Percentiles rank a stretch among this genome's conserved stretches.
These are phyloP conservation scores for Cunninghamia lanceolata DNA, from an alignment of 75 land plant species.

Conservation along the genomic window DNA sequence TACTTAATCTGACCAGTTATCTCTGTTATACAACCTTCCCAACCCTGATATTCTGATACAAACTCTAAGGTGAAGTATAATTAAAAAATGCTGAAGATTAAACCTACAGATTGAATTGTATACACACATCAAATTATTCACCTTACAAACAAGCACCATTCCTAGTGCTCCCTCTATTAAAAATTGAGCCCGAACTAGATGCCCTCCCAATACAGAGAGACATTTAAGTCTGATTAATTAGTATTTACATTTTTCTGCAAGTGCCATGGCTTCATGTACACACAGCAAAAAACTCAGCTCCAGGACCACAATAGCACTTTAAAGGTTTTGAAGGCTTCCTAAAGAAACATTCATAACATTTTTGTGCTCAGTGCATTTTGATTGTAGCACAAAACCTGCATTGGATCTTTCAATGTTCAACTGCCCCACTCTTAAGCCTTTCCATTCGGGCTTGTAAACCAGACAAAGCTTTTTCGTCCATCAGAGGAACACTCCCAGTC, in stretches of 20 bases:
- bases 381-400: background rate
- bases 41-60: background rate
- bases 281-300: background rate
- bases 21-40: background rate
- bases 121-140: conserved; percentile 11
- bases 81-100: background rate
- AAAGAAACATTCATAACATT: background rate
- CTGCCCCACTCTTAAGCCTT: conserved; percentile 83
- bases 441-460: conserved; percentile 99
- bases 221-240: background rate
- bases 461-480: conserved; percentile 94
- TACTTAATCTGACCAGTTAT: too few relatives aligned
- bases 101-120: background rate
- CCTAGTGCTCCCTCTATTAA: background rate
- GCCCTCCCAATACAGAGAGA: background rate
- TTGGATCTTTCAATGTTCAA: conserved; percentile 22
- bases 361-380: background rate
- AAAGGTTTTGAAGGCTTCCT: background rate
- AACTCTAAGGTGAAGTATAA: background rate
- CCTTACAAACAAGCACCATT: conserved; percentile 8
- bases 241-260: background rate
- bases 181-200: background rate
- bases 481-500: conserved; percentile 34
- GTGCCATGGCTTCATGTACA: background rate
- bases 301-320: background rate